Evolutionary conservation across 139 green algal genomes (phyloP).

Genomic region (Marvania coccoides): DNA sequence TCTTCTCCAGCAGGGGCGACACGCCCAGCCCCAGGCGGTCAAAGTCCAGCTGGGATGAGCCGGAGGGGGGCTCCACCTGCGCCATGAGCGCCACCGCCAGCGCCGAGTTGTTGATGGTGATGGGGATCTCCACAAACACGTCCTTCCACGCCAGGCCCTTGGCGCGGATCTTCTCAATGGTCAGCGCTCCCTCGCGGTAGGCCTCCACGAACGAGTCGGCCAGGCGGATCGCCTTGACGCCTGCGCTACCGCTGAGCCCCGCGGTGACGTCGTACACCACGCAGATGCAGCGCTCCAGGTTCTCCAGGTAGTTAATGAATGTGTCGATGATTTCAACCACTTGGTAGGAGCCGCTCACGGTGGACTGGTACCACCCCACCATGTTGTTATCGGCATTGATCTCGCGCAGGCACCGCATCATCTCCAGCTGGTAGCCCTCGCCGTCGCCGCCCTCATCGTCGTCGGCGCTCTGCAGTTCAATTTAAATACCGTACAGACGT

Average conservation of each 20-base stretch:
- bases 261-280: slow-evolving; percentile 87
- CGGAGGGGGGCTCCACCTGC: slow-evolving; percentile 36
- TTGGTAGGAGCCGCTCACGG: slow-evolving; percentile 69
- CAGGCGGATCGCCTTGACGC: slow-evolving; percentile 79
- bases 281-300: slow-evolving; percentile 92
- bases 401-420: slow-evolving; percentile 96
- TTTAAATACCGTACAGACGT: not conserved
- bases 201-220: slow-evolving; percentile 85
- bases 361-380: slow-evolving; percentile 83
- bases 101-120: slow-evolving; percentile 76
- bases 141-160: slow-evolving; percentile 70
- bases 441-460: slow-evolving; percentile 58
- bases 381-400: slow-evolving; percentile 99
- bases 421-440: slow-evolving; percentile 94
- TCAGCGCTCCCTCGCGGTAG: slow-evolving; percentile 46
- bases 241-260: slow-evolving; percentile 14
- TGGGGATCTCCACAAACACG: slow-evolving; percentile 93
- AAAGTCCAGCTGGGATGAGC: slow-evolving; percentile 28
- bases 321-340: slow-evolving; percentile 96
- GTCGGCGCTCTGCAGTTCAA: slow-evolving; percentile 10
- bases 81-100: slow-evolving; percentile 74
- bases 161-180: slow-evolving; percentile 51
- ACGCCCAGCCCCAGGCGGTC: slow-evolving; percentile 72
- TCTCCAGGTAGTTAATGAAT: slow-evolving; percentile 96
- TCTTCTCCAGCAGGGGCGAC: slow-evolving; percentile 76